Conservation (phyloP, 2,329 filamentous ascomycete genomes). For the Blastomyces gilchristii region DNA sequence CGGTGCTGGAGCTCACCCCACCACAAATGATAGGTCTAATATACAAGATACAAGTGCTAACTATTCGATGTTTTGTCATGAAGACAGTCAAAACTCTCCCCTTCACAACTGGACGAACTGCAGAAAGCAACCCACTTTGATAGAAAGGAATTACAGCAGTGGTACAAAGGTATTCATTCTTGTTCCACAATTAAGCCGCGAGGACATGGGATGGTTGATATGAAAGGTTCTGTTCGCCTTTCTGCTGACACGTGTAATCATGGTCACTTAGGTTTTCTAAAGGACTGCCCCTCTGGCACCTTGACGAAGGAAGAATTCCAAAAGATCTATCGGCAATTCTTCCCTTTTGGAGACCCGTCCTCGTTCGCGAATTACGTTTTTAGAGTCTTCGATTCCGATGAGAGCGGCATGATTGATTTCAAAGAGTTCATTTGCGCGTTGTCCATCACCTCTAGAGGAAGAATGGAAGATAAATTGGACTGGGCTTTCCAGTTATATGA, state of each 20-base stretch:
- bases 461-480: constrained; percentile 98
- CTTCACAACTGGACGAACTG: constrained; percentile 88
- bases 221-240: background rate
- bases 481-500: constrained; percentile 99
- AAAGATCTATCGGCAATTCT: constrained; percentile 99
- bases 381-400: constrained; percentile 96
- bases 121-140: constrained; percentile 98
- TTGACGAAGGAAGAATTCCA: constrained; percentile 98
- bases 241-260: background rate
- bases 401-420: constrained; percentile 96
- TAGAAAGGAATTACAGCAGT: constrained; percentile 99
- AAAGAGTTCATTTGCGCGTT: constrained; percentile 99
- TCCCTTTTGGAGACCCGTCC: constrained; percentile 93
- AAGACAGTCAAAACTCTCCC: constrained; percentile 96
- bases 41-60: constrained; percentile 3
- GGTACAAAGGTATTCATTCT: constrained; percentile 82
- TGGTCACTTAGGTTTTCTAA: constrained; percentile 65
- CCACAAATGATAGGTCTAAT: background rate
- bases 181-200: background rate
- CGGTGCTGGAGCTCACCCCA: background rate
- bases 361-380: constrained; percentile 99
- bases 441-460: constrained; percentile 90
- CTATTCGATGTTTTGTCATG: constrained; percentile 15
- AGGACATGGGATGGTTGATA: background rate
- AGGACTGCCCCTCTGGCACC: constrained; percentile 94